These are phyloP conservation scores for Erigeron canadensis DNA, from an alignment of 129 eudicot genomes.

Conservation along the genomic window DNA sequence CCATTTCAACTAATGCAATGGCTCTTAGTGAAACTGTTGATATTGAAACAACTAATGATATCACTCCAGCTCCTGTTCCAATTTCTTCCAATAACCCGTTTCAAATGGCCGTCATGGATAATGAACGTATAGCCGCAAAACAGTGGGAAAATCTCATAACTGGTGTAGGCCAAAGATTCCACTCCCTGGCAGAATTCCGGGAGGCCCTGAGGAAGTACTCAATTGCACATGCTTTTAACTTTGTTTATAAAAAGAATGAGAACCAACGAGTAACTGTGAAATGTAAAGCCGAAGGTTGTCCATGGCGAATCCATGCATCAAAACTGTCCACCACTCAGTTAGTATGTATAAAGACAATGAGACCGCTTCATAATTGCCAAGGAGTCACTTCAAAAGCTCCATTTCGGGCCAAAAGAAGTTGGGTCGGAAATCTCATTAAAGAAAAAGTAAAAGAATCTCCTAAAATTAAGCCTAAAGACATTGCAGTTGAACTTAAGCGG, in stretches of 20 bases:
- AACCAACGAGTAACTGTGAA: constrained; percentile 49
- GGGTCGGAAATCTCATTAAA: constrained; percentile 52
- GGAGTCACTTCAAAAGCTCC: constrained; percentile 45
- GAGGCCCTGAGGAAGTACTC: constrained; percentile 49
- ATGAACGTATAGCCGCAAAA: constrained; percentile 39
- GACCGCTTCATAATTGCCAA: constrained; percentile 45
- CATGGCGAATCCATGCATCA: constrained; percentile 55
- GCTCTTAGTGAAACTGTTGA: constrained; percentile 28
- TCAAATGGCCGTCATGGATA: constrained; percentile 17
- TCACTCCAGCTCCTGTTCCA: constrained; percentile 28
- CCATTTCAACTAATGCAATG: constrained; percentile 16
- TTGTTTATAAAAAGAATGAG: constrained; percentile 51
- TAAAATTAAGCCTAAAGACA: constrained; percentile 50
- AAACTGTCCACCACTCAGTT: constrained; percentile 51
- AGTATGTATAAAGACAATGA: constrained; percentile 47
- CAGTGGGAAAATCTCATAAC: constrained; percentile 49
- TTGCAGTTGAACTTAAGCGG: constrained; percentile 46
- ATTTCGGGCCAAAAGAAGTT: constrained; percentile 46
- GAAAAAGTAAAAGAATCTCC: constrained; percentile 55
- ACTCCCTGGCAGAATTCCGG: constrained; percentile 42
- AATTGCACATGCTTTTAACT: constrained; percentile 49
- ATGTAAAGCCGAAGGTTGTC: constrained; percentile 53
- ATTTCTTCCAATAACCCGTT: constrained; percentile 37
- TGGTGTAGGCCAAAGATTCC: constrained; percentile 52
- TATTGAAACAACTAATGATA: constrained; percentile 26